These are phyloP conservation scores for Apiotrichum laibachii DNA, from an alignment of 1,284 basidiomycete species.

Conservation along the genomic window DNA sequence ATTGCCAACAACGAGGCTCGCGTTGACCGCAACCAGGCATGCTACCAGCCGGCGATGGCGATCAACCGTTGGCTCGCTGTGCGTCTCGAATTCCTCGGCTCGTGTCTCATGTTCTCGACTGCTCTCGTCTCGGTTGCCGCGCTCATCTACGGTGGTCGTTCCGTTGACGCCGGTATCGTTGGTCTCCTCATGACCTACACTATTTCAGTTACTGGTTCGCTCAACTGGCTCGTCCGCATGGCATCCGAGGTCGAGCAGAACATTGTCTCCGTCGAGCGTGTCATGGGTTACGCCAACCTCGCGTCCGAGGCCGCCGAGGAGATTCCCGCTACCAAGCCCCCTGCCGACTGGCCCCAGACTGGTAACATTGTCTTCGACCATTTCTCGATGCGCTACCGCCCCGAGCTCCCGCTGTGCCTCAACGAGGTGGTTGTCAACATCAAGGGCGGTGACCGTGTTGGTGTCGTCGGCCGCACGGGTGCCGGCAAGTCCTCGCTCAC, in stretches of 20 bases:
- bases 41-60: slow-evolving; percentile 55
- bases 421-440: slow-evolving; percentile 66
- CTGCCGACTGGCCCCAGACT: slow-evolving; percentile 67
- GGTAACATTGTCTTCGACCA: slow-evolving; percentile 74
- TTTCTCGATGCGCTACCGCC: slow-evolving; percentile 79
- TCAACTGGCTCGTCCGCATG: slow-evolving; percentile 84
- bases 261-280: slow-evolving; percentile 78
- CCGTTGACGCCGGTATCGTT: slow-evolving; percentile 79
- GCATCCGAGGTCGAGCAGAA: slow-evolving; percentile 92
- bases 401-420: slow-evolving; percentile 73
- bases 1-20: slow-evolving; percentile 71
- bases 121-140: slow-evolving; percentile 72
- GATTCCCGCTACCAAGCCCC: slow-evolving; percentile 63
- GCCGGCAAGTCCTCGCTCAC: slow-evolving; percentile 86
- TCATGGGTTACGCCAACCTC: slow-evolving; percentile 66
- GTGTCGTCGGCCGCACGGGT: slow-evolving; percentile 78
- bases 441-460: slow-evolving; percentile 74
- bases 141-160: slow-evolving; percentile 58
- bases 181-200: slow-evolving; percentile 88
- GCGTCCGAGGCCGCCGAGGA: slow-evolving; percentile 72
- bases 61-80: slow-evolving; percentile 57
- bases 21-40: slow-evolving; percentile 58
- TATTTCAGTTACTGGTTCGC: slow-evolving; percentile 69
- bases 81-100: slow-evolving; percentile 72
- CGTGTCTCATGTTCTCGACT: slow-evolving; percentile 72